A percentile compares a stretch with the other conserved stretches of the same genome.
Evolutionary conservation across 2,329 filamentous ascomycete genomes (phyloP).

Genomic region (Fusarium equiseti): DNA sequence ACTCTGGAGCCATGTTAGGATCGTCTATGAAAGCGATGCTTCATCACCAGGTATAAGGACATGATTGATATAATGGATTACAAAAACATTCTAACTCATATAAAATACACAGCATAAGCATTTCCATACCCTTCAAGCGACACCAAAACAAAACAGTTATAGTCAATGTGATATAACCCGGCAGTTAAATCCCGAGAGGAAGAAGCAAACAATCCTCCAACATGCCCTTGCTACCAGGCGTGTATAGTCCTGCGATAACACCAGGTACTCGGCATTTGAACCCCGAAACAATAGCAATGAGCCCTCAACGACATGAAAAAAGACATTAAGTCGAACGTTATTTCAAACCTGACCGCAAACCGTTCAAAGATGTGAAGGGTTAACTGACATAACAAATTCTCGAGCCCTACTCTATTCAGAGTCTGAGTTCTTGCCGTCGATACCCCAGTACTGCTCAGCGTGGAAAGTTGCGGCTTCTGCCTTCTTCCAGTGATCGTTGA

Average conservation of each 20-base stretch:
- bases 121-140: conserved; percentile 3
- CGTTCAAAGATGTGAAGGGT: conserved; percentile 14
- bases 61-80: background rate
- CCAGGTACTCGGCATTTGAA: background rate
- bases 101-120: conserved; percentile 18
- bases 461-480: conserved; percentile 72
- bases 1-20: background rate
- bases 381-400: conserved; percentile 17
- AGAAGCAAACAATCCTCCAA: conserved; percentile 4
- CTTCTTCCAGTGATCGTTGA: conserved; percentile 83
- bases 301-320: conserved; percentile 4
- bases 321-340: conserved; percentile 4
- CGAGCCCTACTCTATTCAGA: conserved; percentile 31
- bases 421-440: conserved; percentile 49
- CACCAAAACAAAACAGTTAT: background rate
- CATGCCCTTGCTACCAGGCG: conserved; percentile 5
- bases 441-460: conserved; percentile 84
- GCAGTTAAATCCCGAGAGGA: background rate
- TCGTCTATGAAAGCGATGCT: background rate
- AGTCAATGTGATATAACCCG: background rate
- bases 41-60: background rate
- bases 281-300: background rate
- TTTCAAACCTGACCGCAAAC: conserved; percentile 7
- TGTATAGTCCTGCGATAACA: conserved; percentile 18
- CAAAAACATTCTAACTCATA: conserved; percentile 6